Evolutionary conservation across 306 rosid genomes (phyloP).

Genomic region (Corylus americana): DNA sequence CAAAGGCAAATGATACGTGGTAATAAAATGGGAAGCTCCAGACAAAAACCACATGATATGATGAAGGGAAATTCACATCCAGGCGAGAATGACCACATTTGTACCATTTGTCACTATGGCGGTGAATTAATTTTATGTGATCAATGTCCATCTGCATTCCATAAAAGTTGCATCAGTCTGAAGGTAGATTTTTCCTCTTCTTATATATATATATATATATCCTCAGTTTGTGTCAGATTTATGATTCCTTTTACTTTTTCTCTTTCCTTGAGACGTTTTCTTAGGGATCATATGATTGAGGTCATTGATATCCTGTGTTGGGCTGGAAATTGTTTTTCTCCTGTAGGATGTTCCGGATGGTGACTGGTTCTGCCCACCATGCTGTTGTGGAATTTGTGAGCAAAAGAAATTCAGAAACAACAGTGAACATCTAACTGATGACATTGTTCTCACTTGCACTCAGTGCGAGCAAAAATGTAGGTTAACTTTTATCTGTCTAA

Average conservation of each 20-base stretch:
- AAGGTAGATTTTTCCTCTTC: constrained; percentile 41
- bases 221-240: not conserved
- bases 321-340: constrained; percentile 23
- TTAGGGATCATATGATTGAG: constrained; percentile 22
- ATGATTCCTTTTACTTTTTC: constrained; percentile 6
- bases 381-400: constrained; percentile 70
- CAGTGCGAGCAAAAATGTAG: constrained; percentile 84
- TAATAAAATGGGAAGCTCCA: constrained; percentile 25
- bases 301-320: constrained; percentile 28
- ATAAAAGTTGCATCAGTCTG: constrained; percentile 62
- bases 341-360: constrained; percentile 76
- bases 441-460: constrained; percentile 47
- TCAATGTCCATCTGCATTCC: constrained; percentile 80
- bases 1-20: constrained; percentile 47
- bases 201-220: not conserved
- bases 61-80: constrained; percentile 22
- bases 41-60: constrained; percentile 20
- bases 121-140: constrained; percentile 85
- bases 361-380: constrained; percentile 89
- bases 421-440: constrained; percentile 30
- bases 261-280: not conserved
- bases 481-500: constrained; percentile 18
- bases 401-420: constrained; percentile 37
- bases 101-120: constrained; percentile 80
- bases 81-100: constrained; percentile 65